Percentiles rank a stretch among this genome's conserved stretches.
phyloP scores from a whole-genome alignment of 179 eudicot genomes.

The Nepenthes alata region DNA sequence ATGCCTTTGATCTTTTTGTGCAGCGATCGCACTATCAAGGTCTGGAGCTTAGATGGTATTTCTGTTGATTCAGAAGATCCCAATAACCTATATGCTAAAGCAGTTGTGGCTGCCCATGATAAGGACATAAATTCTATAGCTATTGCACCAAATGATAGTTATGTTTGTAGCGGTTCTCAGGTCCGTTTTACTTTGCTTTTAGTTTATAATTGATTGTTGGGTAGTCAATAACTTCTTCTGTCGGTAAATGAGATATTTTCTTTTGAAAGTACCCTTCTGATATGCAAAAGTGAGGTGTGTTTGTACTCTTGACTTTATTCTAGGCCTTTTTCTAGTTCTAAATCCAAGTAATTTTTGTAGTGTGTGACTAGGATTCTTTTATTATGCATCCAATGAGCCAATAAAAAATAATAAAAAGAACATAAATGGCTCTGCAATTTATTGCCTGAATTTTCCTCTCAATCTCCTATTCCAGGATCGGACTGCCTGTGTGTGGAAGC shows the following conservation, averaged over 20 bases:
- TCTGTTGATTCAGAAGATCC: constrained; percentile 30
- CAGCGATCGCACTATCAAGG: constrained; percentile 80
- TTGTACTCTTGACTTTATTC: no score
- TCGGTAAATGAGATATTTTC: no score
- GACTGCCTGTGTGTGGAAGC: constrained; percentile 84
- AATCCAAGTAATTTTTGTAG: no score
- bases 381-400: no score
- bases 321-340: no score
- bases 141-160: constrained; percentile 77
- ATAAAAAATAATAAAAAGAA: no score
- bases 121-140: constrained; percentile 91
- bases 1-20: not conserved
- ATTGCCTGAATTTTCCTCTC: not conserved
- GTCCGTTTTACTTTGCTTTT: constrained; percentile 21
- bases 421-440: not conserved
- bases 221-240: not conserved
- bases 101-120: constrained; percentile 83
- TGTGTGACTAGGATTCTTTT: no score
- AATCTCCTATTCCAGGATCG: constrained; percentile 45
- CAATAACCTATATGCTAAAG: constrained; percentile 60
- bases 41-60: constrained; percentile 70
- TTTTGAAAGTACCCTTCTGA: no score
- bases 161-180: constrained; percentile 95
- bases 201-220: not conserved
- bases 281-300: no score